Conservation (phyloP, 768 basidiomycete species). For the Amanita molliuscula region DNA sequence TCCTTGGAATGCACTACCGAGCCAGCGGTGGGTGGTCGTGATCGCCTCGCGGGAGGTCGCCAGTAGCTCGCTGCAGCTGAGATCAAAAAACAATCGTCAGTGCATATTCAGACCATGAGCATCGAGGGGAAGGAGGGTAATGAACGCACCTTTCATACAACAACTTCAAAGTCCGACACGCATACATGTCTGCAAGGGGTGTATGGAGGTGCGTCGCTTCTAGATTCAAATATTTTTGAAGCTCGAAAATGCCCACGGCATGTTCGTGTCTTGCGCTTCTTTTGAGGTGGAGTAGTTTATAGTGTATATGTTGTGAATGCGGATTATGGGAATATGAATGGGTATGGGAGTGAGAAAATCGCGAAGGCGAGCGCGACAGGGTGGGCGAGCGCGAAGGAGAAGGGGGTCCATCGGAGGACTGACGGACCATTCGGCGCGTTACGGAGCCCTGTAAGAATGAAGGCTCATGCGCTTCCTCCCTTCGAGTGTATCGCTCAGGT, state of each 20-base stretch:
- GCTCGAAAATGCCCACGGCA: slow-evolving; percentile 67
- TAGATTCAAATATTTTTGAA: slow-evolving; percentile 57
- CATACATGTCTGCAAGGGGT: slow-evolving; percentile 33
- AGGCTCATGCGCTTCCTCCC: neutral
- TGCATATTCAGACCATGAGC: no score
- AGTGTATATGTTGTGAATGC: slow-evolving; percentile 16
- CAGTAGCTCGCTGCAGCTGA: slow-evolving; percentile 50
- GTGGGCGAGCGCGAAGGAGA: neutral
- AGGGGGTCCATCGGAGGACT: no score
- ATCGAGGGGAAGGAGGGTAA: no score
- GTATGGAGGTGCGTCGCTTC: slow-evolving; percentile 46
- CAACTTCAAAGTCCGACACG: slow-evolving; percentile 30
- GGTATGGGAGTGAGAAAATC: neutral
- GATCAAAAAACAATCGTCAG: neutral
- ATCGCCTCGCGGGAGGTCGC: slow-evolving; percentile 29
- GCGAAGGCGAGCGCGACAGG: neutral
- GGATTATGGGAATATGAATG: neutral
- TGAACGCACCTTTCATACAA: slow-evolving; percentile 31
- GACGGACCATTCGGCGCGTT: no score
- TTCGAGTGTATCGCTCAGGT: slow-evolving; percentile 1
- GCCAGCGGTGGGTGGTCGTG: slow-evolving; percentile 37
- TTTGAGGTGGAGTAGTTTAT: slow-evolving; percentile 27
- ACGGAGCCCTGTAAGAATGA: no score
- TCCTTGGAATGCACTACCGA: slow-evolving; percentile 27
- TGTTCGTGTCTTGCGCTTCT: slow-evolving; percentile 27